Evolutionary conservation across 2,329 filamentous ascomycete species (phyloP), one percentile per base, ranked within the genome.

Genomic region (Penicillium sp.): DNA sequence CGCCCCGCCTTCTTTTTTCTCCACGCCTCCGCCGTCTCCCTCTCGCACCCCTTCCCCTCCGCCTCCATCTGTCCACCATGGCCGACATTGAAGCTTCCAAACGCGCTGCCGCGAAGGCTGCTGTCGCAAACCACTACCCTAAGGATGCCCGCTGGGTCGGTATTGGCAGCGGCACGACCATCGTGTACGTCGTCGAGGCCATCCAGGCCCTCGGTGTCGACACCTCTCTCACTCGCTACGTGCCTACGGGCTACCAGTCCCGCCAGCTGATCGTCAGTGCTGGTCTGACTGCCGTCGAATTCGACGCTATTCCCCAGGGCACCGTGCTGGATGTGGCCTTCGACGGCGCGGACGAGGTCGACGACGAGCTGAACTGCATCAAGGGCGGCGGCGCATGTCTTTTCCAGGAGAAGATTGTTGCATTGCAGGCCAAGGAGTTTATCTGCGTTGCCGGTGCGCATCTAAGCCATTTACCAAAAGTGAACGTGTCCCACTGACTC

Each of bases 311-410:
- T 14, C 87, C 88, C 1, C 69, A 79, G 36, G 79, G 80, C 48
- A 76, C 76, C 13, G 71, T 85, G 68, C 81, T 99, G 25, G 92
- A 97, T 65, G 88, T 97, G 16, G 89, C 89, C 44, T 99, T 99
- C 69, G 94, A 99, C 68, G 94, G 94, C 48, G 94, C 94, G 4
- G 94, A 99, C 70, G 94, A 99, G 77, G 91, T 99, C 28, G 94
- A 99, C 69, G 86, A 90, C 42, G 89, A 95, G 46, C 76, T 99
- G 54, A 99, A 97, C 74, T 90, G 92, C 68, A 97, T 99, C 77
- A 97, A 97, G 78, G 94, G 94, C 48, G 94, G 94, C 44, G 94
- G 94, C 52, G 94, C 91, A n/a, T 99, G 94, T 74, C 76, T 97
- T 50, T 95, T 96, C 77, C 94, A 97, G 73, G 94, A 99, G 76